Evolutionary conservation across 1,284 basidiomycete species (phyloP), one percentile per base, ranked within the genome.

Genomic region (Trichosporon sp.): DNA sequence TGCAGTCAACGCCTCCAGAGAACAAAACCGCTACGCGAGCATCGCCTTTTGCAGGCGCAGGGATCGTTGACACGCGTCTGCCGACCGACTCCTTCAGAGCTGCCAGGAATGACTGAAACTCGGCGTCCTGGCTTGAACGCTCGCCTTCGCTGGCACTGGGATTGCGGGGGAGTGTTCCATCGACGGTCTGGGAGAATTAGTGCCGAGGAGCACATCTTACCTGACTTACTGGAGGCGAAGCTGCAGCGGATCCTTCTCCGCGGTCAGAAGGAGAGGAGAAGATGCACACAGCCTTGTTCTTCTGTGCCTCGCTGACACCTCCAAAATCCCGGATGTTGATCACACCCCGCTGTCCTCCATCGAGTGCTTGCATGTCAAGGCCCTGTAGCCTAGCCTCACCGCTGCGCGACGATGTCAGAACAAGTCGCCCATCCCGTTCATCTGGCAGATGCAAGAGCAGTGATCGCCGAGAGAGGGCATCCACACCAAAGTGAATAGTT

Each of bases 1-100:
- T 89, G 16, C 89, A 98, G 75, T 99, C 95, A 33, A 99, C 90
- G 0, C 95, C 95, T 25, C 95, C 95, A 21, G 94, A 97, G 78
- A 99, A 99, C 4, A 99, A 84, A 7, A 99, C 83, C 3, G 90
- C 93, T 0, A 96, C 83, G 62, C 87, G 85, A 0, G 90, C 85
- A 56, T 70, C 59, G 0, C 73, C 75, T 40, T 8, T 25, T 14
- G 31, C n/a, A 49, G 37, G 70, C 1, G 68, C 34, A 0, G 83
- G 81, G 27, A 85, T 82, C 62, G 82, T 81, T 9, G 79, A 74
- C 1, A 84, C 81, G 23, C 84, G 74, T 11, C 72, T 66, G 8
- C 73, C 70, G 0, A 85, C 81, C 44, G 81, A 78, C 5, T 77
- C 68, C 11, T 70, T 66, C 3, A 86, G 75, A 0, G 21, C 19